phyloP scores from a whole-genome alignment of 129 eudicot genomes.

The Rutidosis leptorrhynchoides region DNA sequence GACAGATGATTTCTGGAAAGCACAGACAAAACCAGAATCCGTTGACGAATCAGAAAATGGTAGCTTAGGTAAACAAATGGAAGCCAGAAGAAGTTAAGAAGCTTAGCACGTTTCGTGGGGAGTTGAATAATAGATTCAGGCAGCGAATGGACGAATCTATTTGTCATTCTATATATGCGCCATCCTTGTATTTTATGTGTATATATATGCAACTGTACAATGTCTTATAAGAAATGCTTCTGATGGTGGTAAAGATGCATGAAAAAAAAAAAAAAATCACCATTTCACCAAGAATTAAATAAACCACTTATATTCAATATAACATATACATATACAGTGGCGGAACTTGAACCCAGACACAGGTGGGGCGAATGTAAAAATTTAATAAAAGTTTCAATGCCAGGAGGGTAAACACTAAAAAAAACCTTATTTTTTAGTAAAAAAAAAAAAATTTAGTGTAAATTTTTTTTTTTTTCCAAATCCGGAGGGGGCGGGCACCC shows the following conservation, averaged over 20 bases:
- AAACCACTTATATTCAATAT: neutral
- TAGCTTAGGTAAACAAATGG: constrained; percentile 62
- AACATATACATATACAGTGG: too few relatives aligned
- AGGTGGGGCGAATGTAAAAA: too few relatives aligned
- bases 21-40: constrained; percentile 31
- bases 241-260: neutral
- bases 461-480: too few relatives aligned
- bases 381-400: too few relatives aligned
- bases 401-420: too few relatives aligned
- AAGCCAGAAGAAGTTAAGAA: constrained; percentile 81
- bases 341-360: too few relatives aligned
- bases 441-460: too few relatives aligned
- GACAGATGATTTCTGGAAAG: constrained; percentile 61
- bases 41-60: constrained; percentile 26
- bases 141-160: constrained; percentile 84
- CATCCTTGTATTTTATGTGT: constrained; percentile 6
- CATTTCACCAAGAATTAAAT: neutral
- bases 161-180: constrained; percentile 4
- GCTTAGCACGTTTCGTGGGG: constrained; percentile 69
- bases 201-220: neutral
- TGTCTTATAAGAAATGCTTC: neutral
- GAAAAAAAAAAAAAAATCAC: neutral
- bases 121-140: constrained; percentile 80
- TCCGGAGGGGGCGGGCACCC: too few relatives aligned
- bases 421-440: too few relatives aligned